Conservation (phyloP, 352 stramenopile species). For the Peronospora destructor region DNA sequence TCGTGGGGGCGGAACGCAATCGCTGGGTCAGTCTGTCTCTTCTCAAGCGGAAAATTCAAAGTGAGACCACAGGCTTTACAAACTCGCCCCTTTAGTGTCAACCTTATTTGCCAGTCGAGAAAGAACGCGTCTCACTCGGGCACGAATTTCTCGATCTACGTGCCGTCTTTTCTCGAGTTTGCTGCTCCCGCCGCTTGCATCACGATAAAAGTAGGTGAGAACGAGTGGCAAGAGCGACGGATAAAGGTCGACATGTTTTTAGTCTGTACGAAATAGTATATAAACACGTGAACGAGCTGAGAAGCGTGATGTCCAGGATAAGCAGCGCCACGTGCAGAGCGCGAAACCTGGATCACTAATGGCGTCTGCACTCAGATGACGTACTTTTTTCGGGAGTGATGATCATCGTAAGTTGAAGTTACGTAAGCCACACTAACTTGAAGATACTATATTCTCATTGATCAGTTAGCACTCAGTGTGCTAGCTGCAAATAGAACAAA, state of each 20-base stretch:
- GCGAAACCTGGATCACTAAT: background rate
- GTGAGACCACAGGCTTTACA: constrained; percentile 19
- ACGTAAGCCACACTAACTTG: constrained; percentile 8
- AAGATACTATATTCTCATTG: no score
- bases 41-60: constrained; percentile 23
- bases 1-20: background rate
- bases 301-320: background rate
- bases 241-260: constrained; percentile 11
- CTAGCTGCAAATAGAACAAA: no score
- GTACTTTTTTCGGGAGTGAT: constrained; percentile 31
- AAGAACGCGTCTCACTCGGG: constrained; percentile 13
- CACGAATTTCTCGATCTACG: constrained; percentile 2
- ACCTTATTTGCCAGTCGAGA: constrained; percentile 28
- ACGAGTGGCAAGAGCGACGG: background rate
- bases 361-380: background rate
- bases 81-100: constrained; percentile 6
- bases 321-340: background rate
- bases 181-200: constrained; percentile 14
- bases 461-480: no score
- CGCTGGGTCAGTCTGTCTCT: constrained; percentile 4
- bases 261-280: constrained; percentile 7
- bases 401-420: constrained; percentile 26
- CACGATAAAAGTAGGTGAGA: constrained; percentile 22
- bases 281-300: constrained; percentile 4
- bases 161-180: constrained; percentile 26